phyloP scores from a whole-genome alignment of 139 green algal genomes.

The Coelastrella sp. region DNA sequence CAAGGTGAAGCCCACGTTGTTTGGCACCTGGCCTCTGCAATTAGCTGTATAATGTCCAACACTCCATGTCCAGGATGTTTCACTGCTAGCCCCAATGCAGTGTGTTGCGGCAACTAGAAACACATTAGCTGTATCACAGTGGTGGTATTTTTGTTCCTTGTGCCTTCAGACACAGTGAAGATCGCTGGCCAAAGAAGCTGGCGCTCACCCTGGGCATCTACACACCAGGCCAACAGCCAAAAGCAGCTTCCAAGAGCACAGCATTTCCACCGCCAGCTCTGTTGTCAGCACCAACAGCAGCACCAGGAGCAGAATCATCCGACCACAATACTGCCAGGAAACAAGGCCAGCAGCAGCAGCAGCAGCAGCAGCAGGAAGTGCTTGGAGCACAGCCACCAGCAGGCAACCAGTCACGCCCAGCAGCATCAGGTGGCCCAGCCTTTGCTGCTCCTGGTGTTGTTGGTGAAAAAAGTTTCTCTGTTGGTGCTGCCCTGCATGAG shows the following conservation, averaged over 20 bases:
- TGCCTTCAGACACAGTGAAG: slow-evolving; percentile 25
- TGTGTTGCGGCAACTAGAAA: no score
- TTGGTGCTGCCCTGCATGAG: not conserved
- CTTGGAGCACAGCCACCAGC: not conserved
- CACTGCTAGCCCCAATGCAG: no score
- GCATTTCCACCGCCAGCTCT: slow-evolving; percentile 13
- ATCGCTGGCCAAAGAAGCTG: slow-evolving; percentile 31
- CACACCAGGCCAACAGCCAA: not conserved
- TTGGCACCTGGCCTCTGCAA: no score
- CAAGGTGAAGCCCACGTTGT: no score
- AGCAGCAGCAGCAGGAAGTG: not conserved
- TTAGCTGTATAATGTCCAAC: no score
- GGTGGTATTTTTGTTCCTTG: not conserved
- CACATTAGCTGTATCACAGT: no score
- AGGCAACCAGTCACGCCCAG: not conserved
- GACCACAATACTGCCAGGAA: no score
- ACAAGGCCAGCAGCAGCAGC: not conserved
- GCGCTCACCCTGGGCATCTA: not conserved
- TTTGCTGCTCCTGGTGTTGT: slow-evolving; percentile 14
- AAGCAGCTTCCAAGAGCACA: not conserved
- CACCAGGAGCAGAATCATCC: not conserved
- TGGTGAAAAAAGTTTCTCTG: slow-evolving; percentile 27
- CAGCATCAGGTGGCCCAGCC: not conserved
- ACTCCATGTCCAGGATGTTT: no score
- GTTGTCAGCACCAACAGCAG: not conserved